Percentiles rank a stretch among this genome's conserved stretches.
Conservation (phyloP, 78 protist genomes). For the Trichosphaerium sp. region DNA sequence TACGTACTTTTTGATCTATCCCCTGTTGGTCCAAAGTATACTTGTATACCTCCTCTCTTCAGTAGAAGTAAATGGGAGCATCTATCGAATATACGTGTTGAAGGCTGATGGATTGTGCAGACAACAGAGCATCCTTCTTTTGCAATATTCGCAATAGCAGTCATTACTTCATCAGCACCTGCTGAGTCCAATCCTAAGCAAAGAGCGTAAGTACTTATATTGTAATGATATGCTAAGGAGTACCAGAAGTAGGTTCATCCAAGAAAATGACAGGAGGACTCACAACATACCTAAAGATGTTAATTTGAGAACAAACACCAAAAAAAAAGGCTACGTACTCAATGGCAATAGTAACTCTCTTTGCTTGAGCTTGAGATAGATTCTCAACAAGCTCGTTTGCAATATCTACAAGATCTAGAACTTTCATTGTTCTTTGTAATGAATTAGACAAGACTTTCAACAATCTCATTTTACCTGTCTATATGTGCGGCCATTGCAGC, state of each 20-base stretch:
- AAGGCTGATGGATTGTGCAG: slow-evolving; percentile 81
- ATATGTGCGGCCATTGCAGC: slow-evolving; percentile 5
- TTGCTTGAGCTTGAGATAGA: slow-evolving; percentile 45
- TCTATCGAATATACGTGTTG: slow-evolving; percentile 24
- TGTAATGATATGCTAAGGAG: no score
- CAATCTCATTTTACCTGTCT: neutral
- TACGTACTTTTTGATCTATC: neutral
- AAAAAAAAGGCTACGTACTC: no score
- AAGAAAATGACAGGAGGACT: slow-evolving; percentile 39
- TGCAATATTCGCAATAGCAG: slow-evolving; percentile 23
- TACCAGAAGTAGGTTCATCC: slow-evolving; percentile 54
- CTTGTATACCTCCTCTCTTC: slow-evolving; percentile 50
- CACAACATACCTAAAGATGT: no score
- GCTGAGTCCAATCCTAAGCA: no score
- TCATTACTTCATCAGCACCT: no score
- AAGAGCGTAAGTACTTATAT: no score
- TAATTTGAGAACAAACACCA: no score
- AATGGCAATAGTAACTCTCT: slow-evolving; percentile 47
- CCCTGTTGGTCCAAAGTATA: slow-evolving; percentile 53
- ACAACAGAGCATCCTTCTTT: slow-evolving; percentile 20
- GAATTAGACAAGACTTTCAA: neutral
- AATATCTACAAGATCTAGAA: slow-evolving; percentile 18
- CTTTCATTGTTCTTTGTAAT: neutral
- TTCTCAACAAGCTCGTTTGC: slow-evolving; percentile 32
- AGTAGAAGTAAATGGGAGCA: slow-evolving; percentile 58